Conservation (phyloP, 2,329 filamentous ascomycete genomes). For the Stromatinia cepivora region DNA sequence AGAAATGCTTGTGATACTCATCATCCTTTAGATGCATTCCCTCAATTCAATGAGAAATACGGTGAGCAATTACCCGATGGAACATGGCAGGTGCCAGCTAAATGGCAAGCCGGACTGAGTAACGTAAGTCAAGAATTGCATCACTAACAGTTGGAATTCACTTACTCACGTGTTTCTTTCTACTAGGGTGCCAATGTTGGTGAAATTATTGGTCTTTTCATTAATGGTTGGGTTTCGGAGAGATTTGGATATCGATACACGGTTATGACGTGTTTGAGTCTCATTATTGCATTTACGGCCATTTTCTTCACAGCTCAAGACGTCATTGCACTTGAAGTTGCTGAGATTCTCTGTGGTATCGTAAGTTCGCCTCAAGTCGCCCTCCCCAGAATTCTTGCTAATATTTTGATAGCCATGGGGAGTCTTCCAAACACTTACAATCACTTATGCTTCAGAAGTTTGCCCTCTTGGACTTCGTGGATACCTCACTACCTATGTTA, state of each 20-base stretch:
- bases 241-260: conserved; percentile 45
- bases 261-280: conserved; percentile 32
- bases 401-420: conserved; percentile 44
- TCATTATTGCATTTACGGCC: conserved; percentile 48
- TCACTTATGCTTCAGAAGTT: conserved; percentile 49
- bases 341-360: conserved; percentile 49
- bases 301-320: conserved; percentile 53
- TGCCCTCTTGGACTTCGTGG: conserved; percentile 57
- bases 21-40: conserved; percentile 43
- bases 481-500: conserved; percentile 57
- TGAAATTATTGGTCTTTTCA: conserved; percentile 49
- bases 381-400: neutral
- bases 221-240: conserved; percentile 51
- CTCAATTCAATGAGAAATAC: conserved; percentile 39
- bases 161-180: conserved; percentile 12
- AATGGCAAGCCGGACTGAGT: conserved; percentile 40
- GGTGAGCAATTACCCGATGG: conserved; percentile 31
- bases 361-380: conserved; percentile 2
- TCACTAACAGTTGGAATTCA: neutral
- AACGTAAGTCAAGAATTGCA: conserved; percentile 27
- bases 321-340: conserved; percentile 48
- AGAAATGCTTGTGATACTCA: conserved; percentile 10
- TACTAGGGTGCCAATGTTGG: conserved; percentile 36
- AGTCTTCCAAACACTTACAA: conserved; percentile 44
- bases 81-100: conserved; percentile 34